Evolutionary conservation across 192 early-diverging fungal species (phyloP).

Genomic region (Coemansia interrupta): DNA sequence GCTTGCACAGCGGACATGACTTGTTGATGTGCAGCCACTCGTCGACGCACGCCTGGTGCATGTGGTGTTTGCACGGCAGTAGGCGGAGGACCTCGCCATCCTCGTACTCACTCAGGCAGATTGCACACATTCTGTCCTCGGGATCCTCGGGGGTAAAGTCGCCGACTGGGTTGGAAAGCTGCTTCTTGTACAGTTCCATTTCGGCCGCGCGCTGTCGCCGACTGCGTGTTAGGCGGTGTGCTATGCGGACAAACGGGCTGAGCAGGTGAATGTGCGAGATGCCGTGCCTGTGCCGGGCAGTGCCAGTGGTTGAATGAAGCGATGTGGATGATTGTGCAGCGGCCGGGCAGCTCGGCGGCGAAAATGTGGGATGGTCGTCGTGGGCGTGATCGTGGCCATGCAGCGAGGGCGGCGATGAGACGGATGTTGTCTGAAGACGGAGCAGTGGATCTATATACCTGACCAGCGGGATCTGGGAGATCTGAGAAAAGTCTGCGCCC

Average conservation of each 20-base stretch:
- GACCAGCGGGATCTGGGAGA: slow-evolving; percentile 64
- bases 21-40: slow-evolving; percentile 76
- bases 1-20: slow-evolving; percentile 74
- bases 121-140: slow-evolving; percentile 72
- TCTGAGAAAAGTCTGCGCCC: slow-evolving; percentile 66
- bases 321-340: slow-evolving; percentile 33
- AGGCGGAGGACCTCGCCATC: slow-evolving; percentile 69
- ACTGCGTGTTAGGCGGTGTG: slow-evolving; percentile 38
- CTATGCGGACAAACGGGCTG: slow-evolving; percentile 46
- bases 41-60: slow-evolving; percentile 78
- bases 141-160: slow-evolving; percentile 55
- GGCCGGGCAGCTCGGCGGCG: neutral
- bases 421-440: slow-evolving; percentile 7
- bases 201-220: slow-evolving; percentile 44
- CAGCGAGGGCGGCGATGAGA: slow-evolving; percentile 38
- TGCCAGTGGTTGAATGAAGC: slow-evolving; percentile 18
- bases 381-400: slow-evolving; percentile 8
- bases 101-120: slow-evolving; percentile 75
- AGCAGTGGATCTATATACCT: slow-evolving; percentile 49
- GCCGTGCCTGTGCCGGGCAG: slow-evolving; percentile 15
- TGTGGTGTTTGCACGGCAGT: slow-evolving; percentile 74
- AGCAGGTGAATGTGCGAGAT: slow-evolving; percentile 31
- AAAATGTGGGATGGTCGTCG: neutral
- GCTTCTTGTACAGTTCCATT: slow-evolving; percentile 38
- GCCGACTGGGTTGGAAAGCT: slow-evolving; percentile 35